Evolutionary conservation across 495 filamentous ascomycete species (phyloP), one percentile per base, ranked within the genome.

Genomic region (Penicillium waksmanii): DNA sequence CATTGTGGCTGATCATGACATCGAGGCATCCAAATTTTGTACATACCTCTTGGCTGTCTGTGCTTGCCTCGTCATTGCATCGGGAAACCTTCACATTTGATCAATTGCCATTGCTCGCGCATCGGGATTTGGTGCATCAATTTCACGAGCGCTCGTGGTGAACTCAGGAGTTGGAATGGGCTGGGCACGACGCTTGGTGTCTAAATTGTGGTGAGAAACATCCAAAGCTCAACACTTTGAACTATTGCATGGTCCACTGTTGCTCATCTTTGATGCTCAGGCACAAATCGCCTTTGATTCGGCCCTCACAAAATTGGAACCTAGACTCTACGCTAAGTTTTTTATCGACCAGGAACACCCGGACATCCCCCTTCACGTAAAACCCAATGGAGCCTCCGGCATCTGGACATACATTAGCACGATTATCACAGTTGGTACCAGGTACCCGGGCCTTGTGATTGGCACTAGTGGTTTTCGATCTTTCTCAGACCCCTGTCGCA

Each of bases 381-480:
- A 61, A 59, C 48, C 40, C 51, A 56, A 66, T 64, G 50, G 33
- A 54, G 15, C 19, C 23, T 53, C 35, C 17, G 12, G 10, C 27
- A 23, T 21, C 47, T 43, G 52, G 15, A 55, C 55, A 34, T 62
- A 55, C 57, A 68, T 61, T 57, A 59, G 60, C 51, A 63, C 60
- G 57, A 55, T 56, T 48, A 8, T 55, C 23, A 18, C 11, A 25
- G 23, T 48, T 52, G 17, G 18, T 60, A 55, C 55, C 53, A 67
- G 56, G 56, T 60, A 51, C 61, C 36, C 46, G 61, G 60, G 19
- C 36, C 31, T 11, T 27, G 27, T 10, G 33, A 44, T 48, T 38
- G 35, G 46, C 55, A 53, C 61, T 69, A 69, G 66, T 53, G 61
- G 62, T 55, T 57, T 48, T 53, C 17, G 55, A 47, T 53, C 48